Evolutionary conservation across 1,139 yeast genomes (phyloP), one percentile per base, ranked within the genome.

Genomic region (Debaryomyces udenii): DNA sequence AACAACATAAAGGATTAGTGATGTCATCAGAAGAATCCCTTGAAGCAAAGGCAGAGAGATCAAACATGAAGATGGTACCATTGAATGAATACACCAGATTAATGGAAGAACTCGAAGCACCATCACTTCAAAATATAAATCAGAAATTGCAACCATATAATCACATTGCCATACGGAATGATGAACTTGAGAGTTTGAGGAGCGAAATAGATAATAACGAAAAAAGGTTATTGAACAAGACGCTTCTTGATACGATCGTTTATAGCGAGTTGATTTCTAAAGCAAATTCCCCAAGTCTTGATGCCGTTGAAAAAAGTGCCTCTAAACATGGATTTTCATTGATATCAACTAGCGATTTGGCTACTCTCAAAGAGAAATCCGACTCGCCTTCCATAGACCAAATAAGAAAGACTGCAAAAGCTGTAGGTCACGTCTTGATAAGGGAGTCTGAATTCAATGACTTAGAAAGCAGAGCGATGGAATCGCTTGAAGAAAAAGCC

Each of bases 271-370:
- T 38, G 13, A 4, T 16, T 9, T 3, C 16, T n/a, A 34, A 28
- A 9, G 35, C 36, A 3, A 10, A 29, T 7, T 18, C 28, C 9
- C 41, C 41, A 23, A 27, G 54, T 3, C 15, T 53, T 4, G 49
- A 62, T 6, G 60, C 61, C 31, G 41, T 74, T 11, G 50, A 46
- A 24, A 43, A 51, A 6, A 53, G 50, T 33, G 76, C 76, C 1
- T 41, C 45, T 0, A 50, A 51, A 4, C 58, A 60, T 42, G 73
- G 72, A 0, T 52, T 27, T 31, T 15, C 37, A 6, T 5, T 41
- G 5, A 23, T 41, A 16, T 22, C 22, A 9, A 32, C 27, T 17
- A 27, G 11, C 3, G 45, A 42, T 14, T 30, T 42, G 11, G 32
- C 35, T 6, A 9, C 27, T 9, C 33, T 35, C 9, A 28, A 16